Conservation (phyloP, 2,329 filamentous ascomycete genomes). For the Furcasterigmium sp. region DNA sequence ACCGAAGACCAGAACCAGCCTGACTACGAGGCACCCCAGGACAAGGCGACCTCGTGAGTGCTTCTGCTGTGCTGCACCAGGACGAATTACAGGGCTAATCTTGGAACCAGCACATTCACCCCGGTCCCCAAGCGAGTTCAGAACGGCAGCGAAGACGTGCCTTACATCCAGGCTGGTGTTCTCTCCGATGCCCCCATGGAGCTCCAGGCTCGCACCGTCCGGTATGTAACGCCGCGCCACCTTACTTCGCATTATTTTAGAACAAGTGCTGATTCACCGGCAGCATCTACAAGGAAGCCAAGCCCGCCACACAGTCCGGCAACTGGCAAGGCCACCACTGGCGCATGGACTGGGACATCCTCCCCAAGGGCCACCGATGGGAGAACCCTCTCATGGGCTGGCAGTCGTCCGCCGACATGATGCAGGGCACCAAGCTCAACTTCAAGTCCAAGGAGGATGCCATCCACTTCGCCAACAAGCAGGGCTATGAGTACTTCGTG, state of each 20-base stretch:
- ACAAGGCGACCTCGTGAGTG: slow-evolving; percentile 83
- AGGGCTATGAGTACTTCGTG: slow-evolving; percentile 98
- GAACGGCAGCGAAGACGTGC: slow-evolving; percentile 79
- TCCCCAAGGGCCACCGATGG: slow-evolving; percentile 91
- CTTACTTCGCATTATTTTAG: not conserved
- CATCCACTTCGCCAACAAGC: slow-evolving; percentile 93
- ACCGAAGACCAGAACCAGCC: slow-evolving; percentile 58
- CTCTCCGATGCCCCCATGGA: slow-evolving; percentile 91
- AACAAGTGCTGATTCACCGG: not conserved
- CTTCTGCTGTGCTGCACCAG: not conserved
- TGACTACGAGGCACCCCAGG: slow-evolving; percentile 74
- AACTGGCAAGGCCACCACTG: slow-evolving; percentile 79
- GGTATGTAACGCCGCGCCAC: slow-evolving; percentile 49
- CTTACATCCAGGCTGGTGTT: slow-evolving; percentile 73
- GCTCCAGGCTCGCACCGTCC: slow-evolving; percentile 87
- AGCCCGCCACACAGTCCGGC: slow-evolving; percentile 95
- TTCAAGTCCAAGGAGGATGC: slow-evolving; percentile 95
- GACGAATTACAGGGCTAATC: slow-evolving; percentile 4
- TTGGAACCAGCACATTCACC: slow-evolving; percentile 66
- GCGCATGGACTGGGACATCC: slow-evolving; percentile 98
- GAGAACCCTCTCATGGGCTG: slow-evolving; percentile 98
- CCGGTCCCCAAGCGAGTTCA: slow-evolving; percentile 85
- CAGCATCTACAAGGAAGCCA: slow-evolving; percentile 88
- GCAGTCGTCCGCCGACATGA: slow-evolving; percentile 91
- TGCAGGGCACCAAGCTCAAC: slow-evolving; percentile 88